phyloP scores from a whole-genome alignment of 306 rosid genomes.

The Albizia julibrissin region DNA sequence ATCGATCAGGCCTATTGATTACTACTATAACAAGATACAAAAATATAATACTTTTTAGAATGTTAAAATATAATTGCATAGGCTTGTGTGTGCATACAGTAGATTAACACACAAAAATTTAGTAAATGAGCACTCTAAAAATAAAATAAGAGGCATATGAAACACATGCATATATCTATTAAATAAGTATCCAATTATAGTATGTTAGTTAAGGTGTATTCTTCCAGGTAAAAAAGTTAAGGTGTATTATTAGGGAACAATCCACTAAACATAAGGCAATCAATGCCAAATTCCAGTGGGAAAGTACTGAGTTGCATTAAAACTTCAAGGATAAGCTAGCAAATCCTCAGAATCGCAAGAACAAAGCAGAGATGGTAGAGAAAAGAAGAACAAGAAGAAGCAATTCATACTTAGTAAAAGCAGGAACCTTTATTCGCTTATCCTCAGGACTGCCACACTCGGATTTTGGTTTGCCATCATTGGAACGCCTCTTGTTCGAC shows the following conservation, averaged over 20 bases:
- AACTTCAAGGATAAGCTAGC: not conserved
- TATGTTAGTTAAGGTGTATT: not conserved
- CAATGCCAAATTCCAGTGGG: not conserved
- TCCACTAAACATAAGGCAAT: not conserved
- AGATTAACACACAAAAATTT: not conserved
- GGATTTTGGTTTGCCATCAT: slow-evolving; percentile 58
- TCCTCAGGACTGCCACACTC: slow-evolving; percentile 54
- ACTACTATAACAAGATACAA: not conserved
- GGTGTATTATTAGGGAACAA: not conserved
- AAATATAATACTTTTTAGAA: not conserved
- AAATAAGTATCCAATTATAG: not conserved
- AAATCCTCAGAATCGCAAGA: not conserved
- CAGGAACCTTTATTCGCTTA: slow-evolving; percentile 70
- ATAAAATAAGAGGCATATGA: not conserved
- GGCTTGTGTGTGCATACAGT: not conserved
- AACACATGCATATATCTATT: not conserved
- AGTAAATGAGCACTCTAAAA: not conserved
- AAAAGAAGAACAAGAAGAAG: not conserved
- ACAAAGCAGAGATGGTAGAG: not conserved
- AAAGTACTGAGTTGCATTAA: not conserved
- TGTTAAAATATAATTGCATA: not conserved
- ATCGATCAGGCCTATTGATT: not conserved
- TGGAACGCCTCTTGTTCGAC: slow-evolving; percentile 87
- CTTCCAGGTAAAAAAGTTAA: too few relatives aligned
- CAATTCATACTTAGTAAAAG: slow-evolving; percentile 45